Conservation (phyloP, 768 basidiomycete genomes). For the Chalciporus chontae region DNA sequence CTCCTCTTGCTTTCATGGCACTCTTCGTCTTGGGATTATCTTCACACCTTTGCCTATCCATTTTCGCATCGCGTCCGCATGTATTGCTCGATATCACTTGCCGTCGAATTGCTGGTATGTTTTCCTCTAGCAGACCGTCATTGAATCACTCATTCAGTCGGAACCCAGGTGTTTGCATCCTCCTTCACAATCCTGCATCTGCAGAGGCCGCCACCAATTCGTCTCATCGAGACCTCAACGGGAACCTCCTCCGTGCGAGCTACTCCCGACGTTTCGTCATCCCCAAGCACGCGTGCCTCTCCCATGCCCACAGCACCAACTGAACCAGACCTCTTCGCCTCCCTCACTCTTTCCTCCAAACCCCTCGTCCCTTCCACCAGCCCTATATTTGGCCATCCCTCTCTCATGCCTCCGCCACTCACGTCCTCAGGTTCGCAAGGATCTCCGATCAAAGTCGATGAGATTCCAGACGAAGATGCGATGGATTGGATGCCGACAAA, state of each 20-base stretch:
- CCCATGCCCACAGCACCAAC: slow-evolving; percentile 23
- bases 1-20: slow-evolving; percentile 43
- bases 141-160: not conserved
- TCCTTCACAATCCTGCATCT: slow-evolving; percentile 58
- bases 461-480: slow-evolving; percentile 35
- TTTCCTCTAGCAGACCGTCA: not conserved
- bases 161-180: slow-evolving; percentile 43
- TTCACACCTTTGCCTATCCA: slow-evolving; percentile 35
- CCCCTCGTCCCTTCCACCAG: slow-evolving; percentile 46
- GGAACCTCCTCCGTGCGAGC: slow-evolving; percentile 35
- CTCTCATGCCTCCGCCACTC: slow-evolving; percentile 36
- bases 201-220: slow-evolving; percentile 67
- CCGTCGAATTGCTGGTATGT: slow-evolving; percentile 58
- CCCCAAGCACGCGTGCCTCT: slow-evolving; percentile 21
- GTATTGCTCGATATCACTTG: slow-evolving; percentile 46
- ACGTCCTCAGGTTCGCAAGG: slow-evolving; percentile 25
- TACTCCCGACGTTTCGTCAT: slow-evolving; percentile 37
- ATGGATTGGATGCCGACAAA: slow-evolving; percentile 73
- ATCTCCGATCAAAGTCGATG: slow-evolving; percentile 26
- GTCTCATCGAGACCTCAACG: slow-evolving; percentile 58
- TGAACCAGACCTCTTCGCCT: slow-evolving; percentile 60
- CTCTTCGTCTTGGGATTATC: slow-evolving; percentile 37
- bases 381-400: slow-evolving; percentile 72
- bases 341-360: slow-evolving; percentile 62
- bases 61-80: slow-evolving; percentile 34